These are phyloP conservation scores for Aspergillus luchuensis DNA, from an alignment of 2,329 filamentous ascomycete genomes.

Conservation along the genomic window DNA sequence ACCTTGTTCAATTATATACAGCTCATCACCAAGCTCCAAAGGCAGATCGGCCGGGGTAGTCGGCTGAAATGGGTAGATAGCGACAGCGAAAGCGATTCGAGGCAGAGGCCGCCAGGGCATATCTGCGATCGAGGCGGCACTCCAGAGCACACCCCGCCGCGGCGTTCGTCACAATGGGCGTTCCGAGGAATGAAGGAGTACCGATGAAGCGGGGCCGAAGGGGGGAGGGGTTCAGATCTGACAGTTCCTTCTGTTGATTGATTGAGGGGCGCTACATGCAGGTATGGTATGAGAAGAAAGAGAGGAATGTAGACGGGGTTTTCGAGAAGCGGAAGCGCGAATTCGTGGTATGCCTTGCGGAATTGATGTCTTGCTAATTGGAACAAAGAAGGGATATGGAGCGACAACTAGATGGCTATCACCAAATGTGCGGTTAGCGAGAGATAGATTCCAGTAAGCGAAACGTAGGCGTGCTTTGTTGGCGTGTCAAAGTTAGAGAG, in stretches of 20 bases:
- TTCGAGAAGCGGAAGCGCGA: slow-evolving; percentile 14
- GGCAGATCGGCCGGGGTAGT: slow-evolving; percentile 87
- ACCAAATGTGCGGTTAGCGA: slow-evolving; percentile 13
- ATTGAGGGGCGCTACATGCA: slow-evolving; percentile 31
- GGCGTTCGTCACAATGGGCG: slow-evolving; percentile 26
- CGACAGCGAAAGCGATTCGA: slow-evolving; percentile 96
- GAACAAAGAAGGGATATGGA: slow-evolving; percentile 4
- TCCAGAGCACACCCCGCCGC: slow-evolving; percentile 24
- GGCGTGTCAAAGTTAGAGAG: slow-evolving; percentile 1
- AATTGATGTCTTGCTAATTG: neutral
- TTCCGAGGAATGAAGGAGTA: slow-evolving; percentile 24
- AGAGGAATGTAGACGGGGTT: slow-evolving; percentile 28
- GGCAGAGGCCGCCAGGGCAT: slow-evolving; percentile 98
- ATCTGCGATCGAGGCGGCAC: slow-evolving; percentile 32
- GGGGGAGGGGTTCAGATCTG: slow-evolving; percentile 5
- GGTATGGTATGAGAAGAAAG: slow-evolving; percentile 17
- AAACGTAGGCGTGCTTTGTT: slow-evolving; percentile 5
- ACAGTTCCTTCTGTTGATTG: slow-evolving; percentile 29
- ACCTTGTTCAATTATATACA: slow-evolving; percentile 98
- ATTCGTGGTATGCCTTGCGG: neutral
- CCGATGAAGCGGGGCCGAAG: slow-evolving; percentile 20
- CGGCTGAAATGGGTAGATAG: slow-evolving; percentile 89
- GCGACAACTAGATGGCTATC: slow-evolving; percentile 16
- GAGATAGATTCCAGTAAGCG: neutral
- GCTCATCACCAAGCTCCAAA: slow-evolving; percentile 94